Evolutionary conservation across 208 protist species (phyloP).

Genomic region (Leishmania martiniquensis): DNA sequence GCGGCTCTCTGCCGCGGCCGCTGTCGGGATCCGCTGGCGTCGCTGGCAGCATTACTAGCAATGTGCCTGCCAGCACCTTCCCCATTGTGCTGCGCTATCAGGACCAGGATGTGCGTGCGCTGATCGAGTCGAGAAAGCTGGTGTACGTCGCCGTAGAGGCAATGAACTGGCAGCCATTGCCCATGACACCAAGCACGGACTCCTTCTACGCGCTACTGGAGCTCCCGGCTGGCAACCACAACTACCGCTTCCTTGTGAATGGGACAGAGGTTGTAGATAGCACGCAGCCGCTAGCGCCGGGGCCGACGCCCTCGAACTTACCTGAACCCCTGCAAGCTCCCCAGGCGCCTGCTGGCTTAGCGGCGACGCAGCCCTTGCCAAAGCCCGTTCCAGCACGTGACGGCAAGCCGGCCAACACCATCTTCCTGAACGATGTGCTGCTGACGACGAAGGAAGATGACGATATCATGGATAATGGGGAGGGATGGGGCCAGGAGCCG

Average conservation of each 20-base stretch:
- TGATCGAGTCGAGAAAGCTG: constrained; percentile 45
- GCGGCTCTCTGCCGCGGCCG: constrained; percentile 15
- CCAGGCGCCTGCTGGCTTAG: constrained; percentile 3
- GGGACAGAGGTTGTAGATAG: constrained; percentile 72
- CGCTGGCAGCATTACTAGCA: background rate
- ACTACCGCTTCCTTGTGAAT: constrained; percentile 83
- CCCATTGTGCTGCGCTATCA: constrained; percentile 83
- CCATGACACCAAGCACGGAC: constrained; percentile 85
- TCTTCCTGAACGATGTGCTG: constrained; percentile 76
- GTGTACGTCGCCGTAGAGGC: constrained; percentile 72
- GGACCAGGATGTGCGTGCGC: constrained; percentile 57
- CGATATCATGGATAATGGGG: constrained; percentile 78
- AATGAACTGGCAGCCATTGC: constrained; percentile 68
- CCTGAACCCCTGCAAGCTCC: constrained; percentile 18
- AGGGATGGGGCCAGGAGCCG: constrained; percentile 81
- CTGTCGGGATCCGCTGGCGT: constrained; percentile 7
- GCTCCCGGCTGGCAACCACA: constrained; percentile 75
- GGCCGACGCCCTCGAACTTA: constrained; percentile 3
- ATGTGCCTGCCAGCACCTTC: constrained; percentile 35
- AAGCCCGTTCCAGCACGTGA: constrained; percentile 39
- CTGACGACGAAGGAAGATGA: constrained; percentile 80
- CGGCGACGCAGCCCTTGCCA: constrained; percentile 33
- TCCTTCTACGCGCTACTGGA: constrained; percentile 87
- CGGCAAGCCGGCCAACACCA: constrained; percentile 64
- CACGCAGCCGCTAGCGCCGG: constrained; percentile 67